A percentile compares a stretch with the other conserved stretches of the same genome.
phyloP scores from a whole-genome alignment of 306 rosid species.

The Alnus glutinosa region DNA sequence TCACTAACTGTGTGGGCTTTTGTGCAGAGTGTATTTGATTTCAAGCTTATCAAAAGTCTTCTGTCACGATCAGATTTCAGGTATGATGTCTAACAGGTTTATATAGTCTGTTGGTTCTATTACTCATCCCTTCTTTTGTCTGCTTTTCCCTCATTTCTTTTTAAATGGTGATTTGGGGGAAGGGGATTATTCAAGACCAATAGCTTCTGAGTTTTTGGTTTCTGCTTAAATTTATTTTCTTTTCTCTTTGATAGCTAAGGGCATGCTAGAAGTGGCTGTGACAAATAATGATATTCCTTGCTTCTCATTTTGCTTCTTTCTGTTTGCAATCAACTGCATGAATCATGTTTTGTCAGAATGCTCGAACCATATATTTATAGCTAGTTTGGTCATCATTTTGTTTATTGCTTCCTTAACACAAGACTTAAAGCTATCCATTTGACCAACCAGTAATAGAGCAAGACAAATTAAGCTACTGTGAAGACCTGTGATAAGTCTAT shows the following conservation, averaged over 20 bases:
- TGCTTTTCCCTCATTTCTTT: neutral
- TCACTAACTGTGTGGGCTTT: slow-evolving; percentile 30
- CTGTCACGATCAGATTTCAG: slow-evolving; percentile 78
- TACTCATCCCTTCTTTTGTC: slow-evolving; percentile 1
- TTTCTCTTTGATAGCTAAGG: neutral
- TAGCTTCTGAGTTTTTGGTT: neutral
- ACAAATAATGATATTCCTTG: neutral
- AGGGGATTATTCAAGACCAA: neutral
- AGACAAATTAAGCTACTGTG: neutral
- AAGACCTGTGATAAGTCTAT: neutral
- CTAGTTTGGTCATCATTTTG: neutral
- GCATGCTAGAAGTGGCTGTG: neutral
- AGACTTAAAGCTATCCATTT: neutral
- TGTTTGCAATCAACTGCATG: neutral
- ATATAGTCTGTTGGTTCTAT: slow-evolving; percentile 16
- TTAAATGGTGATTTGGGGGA: neutral
- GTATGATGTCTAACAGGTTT: slow-evolving; percentile 38
- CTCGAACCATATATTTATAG: neutral
- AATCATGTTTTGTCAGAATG: slow-evolving; percentile 2
- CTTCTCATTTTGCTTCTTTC: neutral
- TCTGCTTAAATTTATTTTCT: neutral
- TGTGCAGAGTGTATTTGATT: slow-evolving; percentile 86
- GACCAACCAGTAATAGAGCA: neutral
- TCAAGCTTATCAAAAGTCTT: slow-evolving; percentile 75
- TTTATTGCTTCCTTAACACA: neutral